A percentile compares a stretch with the other conserved stretches of the same genome.
Conservation (phyloP, 257 asterid genomes). For the Solanum virginianum region DNA sequence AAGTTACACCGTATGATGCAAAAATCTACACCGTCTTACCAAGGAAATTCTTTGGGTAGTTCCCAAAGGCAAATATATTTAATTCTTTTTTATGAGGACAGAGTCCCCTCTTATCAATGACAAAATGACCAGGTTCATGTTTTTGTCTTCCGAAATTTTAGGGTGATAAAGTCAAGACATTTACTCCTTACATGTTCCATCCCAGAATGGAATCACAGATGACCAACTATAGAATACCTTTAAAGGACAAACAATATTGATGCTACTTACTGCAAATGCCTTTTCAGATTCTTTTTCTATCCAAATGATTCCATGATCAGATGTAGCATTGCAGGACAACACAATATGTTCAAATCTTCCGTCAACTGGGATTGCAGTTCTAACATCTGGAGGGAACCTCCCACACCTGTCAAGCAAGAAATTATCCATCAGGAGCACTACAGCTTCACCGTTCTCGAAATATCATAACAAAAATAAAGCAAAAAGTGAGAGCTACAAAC, state of each 20-base stretch:
- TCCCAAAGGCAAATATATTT: neutral
- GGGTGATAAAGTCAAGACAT: neutral
- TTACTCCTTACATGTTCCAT: neutral
- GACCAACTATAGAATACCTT: neutral
- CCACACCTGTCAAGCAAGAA: constrained; percentile 52
- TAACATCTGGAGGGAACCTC: constrained; percentile 73
- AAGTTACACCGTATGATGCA: neutral
- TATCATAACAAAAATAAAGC: neutral
- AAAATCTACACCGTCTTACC: neutral
- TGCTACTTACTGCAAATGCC: constrained; percentile 58
- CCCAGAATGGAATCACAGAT: neutral
- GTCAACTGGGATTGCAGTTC: constrained; percentile 94
- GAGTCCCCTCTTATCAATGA: neutral
- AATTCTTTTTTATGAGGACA: neutral
- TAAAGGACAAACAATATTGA: neutral
- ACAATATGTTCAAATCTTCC: constrained; percentile 97
- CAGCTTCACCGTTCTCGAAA: neutral
- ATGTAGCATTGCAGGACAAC: constrained; percentile 66
- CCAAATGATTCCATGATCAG: constrained; percentile 74
- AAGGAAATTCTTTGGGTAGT: neutral
- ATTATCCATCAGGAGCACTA: neutral
- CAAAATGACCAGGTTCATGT: neutral
- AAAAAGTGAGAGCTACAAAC: neutral
- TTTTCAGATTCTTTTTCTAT: constrained; percentile 67
- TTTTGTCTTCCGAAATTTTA: neutral